These are phyloP conservation scores for Phialocephala sp. DNA, from an alignment of 2,329 filamentous ascomycete species.

Conservation along the genomic window DNA sequence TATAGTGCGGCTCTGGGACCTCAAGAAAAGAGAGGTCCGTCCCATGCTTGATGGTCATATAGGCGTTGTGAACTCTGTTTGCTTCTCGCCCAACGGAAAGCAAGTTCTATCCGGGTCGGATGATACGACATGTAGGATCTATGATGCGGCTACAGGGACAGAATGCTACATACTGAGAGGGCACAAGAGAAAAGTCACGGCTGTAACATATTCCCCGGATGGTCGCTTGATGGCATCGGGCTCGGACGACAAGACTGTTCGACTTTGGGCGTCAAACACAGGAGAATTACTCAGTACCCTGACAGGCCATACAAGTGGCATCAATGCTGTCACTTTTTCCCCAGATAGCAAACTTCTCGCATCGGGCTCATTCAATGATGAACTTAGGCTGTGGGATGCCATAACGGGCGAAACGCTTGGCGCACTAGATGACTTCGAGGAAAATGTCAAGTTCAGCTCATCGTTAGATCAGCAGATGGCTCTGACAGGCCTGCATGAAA, in stretches of 20 bases:
- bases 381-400: no score
- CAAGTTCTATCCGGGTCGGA: background rate
- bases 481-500: no score
- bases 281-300: no score
- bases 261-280: no score
- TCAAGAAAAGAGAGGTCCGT: background rate
- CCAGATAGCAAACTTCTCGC: no score
- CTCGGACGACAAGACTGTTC: no score
- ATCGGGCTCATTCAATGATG: no score
- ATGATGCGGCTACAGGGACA: background rate
- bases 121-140: background rate
- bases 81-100: background rate
- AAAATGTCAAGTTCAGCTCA: background rate
- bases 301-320: no score
- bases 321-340: no score
- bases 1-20: slow-evolving; percentile 15
- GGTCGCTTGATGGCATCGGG: background rate
- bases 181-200: background rate
- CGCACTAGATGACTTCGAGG: background rate
- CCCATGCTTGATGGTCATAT: background rate
- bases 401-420: no score
- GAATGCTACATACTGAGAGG: no score
- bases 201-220: background rate
- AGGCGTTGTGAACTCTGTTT: background rate
- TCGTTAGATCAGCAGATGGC: no score